Evolutionary conservation across 805 yeast species (phyloP), one percentile per base, ranked within the genome.

Genomic region (Cyberlindnera samutprakarnensis): DNA sequence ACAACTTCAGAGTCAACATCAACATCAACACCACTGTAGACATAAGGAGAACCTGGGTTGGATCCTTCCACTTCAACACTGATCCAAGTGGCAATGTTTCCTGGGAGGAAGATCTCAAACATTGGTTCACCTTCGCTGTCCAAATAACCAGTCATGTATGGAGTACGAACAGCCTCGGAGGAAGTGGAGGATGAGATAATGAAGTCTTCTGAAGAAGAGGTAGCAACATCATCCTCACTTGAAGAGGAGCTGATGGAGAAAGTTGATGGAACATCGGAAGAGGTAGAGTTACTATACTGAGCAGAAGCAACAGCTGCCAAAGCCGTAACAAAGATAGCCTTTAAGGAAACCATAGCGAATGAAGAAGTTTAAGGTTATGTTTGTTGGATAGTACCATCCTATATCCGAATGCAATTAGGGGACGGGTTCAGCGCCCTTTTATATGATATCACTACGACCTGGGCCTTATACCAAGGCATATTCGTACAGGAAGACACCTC

Each of bases 51-150:
- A 57, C 66, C 19, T 54, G 66, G 24, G 38, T 77, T 51, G 76
- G 74, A 0, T 54, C 72, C 14, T 66, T 66, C 10, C 85, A 82
- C 44, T 63, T 77, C 32, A 72, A 64, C 25, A 77, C 69, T 32
- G 76, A 86, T 79, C 54, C 39, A 36, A 74, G 14, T 72, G 68
- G 39, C 68, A 72, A 41, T 84, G 82, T 1, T 55, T 53, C 19
- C 59, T 54, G 23, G 44, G 30, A 26, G 37, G 53, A 22, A 62
- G 51, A 25, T 67, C 66, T 53, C 72, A 72, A 11, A 73, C 66
- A 44, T 75, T 70, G 14, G 52, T 57, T 20, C 46, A 54, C 36
- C 68, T 55, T 21, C 60, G n/a, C n/a, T n/a, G 53, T 14, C 39
- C 40, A 22, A 33, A 38, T 10, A 60, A 47, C 33, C 59, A 42